Evolutionary conservation across 1,284 basidiomycete species (phyloP).

Genomic region (Malassezia caprae): DNA sequence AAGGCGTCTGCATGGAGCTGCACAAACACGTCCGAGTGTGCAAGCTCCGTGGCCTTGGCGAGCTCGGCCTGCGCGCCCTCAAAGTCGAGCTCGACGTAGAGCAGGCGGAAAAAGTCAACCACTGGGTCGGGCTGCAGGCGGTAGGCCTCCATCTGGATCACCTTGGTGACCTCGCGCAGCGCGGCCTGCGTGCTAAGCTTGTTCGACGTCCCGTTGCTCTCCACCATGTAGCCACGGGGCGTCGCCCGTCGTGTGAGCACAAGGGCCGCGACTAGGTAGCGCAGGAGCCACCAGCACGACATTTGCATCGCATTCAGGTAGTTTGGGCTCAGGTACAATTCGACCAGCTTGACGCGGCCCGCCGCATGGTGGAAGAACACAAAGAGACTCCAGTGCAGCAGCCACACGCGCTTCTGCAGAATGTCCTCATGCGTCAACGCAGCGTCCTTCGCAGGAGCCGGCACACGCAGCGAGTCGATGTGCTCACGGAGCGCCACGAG

Average conservation of each 20-base stretch:
- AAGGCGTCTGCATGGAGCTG: constrained; percentile 81
- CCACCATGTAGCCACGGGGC: constrained; percentile 38
- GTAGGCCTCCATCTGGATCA: constrained; percentile 43
- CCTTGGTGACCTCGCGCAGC: constrained; percentile 41
- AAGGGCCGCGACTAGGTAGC: constrained; percentile 85
- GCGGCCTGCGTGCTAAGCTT: constrained; percentile 43
- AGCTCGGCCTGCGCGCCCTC: constrained; percentile 77
- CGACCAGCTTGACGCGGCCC: constrained; percentile 82
- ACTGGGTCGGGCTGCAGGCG: constrained; percentile 79
- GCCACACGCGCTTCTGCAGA: constrained; percentile 90
- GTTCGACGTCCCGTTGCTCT: constrained; percentile 27
- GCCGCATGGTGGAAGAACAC: constrained; percentile 95
- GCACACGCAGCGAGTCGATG: constrained; percentile 57
- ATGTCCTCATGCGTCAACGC: constrained; percentile 53
- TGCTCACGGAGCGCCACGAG: constrained; percentile 83
- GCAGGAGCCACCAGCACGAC: constrained; percentile 82
- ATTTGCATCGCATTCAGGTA: constrained; percentile 99
- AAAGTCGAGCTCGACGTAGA: constrained; percentile 87
- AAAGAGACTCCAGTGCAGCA: constrained; percentile 94
- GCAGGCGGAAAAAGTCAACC: constrained; percentile 80
- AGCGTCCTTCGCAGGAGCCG: constrained; percentile 14
- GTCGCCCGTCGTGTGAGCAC: constrained; percentile 69
- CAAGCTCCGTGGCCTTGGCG: constrained; percentile 67
- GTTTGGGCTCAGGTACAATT: constrained; percentile 86
- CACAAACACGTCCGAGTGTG: constrained; percentile 88